phyloP scores from a whole-genome alignment of 129 eudicot species.

The Dittrichia graveolens region DNA sequence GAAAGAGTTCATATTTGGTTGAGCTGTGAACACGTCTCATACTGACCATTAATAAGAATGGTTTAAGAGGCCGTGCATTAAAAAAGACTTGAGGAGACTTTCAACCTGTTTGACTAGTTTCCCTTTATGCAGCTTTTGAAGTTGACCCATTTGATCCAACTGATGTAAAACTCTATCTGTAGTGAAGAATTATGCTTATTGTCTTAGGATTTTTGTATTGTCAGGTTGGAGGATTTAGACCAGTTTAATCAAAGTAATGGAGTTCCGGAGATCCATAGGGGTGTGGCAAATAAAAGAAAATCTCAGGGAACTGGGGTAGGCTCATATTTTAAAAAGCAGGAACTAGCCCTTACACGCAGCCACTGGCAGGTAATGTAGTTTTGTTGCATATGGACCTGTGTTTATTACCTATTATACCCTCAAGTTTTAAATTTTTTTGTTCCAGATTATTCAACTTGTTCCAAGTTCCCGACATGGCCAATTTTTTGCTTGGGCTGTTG shows the following conservation, averaged over 20 bases:
- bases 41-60: background rate
- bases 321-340: slow-evolving; percentile 77
- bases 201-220: slow-evolving; percentile 20
- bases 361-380: slow-evolving; percentile 90
- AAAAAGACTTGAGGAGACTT: background rate
- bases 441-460: slow-evolving; percentile 85
- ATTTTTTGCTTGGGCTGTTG: slow-evolving; percentile 85
- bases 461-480: slow-evolving; percentile 74
- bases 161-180: background rate
- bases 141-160: background rate
- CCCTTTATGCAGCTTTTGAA: background rate
- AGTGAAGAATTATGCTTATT: slow-evolving; percentile 3
- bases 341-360: slow-evolving; percentile 57
- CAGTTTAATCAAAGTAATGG: slow-evolving; percentile 39
- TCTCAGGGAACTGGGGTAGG: slow-evolving; percentile 70
- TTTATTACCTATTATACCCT: background rate
- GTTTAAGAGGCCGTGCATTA: background rate
- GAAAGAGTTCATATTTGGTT: background rate
- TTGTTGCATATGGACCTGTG: slow-evolving; percentile 17
- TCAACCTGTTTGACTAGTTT: background rate
- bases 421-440: background rate
- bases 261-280: slow-evolving; percentile 36
- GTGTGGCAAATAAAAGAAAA: slow-evolving; percentile 41
- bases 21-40: background rate
- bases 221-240: slow-evolving; percentile 59